phyloP scores from a whole-genome alignment of 1,284 basidiomycete genomes.

The Boletus nobilissimus region DNA sequence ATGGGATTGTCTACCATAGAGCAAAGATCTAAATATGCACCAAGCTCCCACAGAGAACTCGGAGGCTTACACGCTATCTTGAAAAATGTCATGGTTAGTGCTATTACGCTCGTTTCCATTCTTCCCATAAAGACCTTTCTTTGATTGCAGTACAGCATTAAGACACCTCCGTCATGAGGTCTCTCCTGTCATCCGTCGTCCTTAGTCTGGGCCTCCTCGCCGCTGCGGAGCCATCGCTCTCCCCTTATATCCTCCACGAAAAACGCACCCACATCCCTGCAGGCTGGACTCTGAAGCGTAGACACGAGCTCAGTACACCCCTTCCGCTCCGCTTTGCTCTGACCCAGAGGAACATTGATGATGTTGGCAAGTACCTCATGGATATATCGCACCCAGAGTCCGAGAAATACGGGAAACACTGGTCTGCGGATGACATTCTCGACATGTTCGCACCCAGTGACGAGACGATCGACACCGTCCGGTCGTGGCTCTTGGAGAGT shows the following conservation, averaged over 20 bases:
- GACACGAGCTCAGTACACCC: slow-evolving; percentile 36
- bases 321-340: slow-evolving; percentile 55
- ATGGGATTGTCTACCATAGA: not conserved
- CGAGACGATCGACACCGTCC: slow-evolving; percentile 50
- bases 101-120: too few species aligned
- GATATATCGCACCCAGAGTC: slow-evolving; percentile 58
- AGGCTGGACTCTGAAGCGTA: slow-evolving; percentile 48
- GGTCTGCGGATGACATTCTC: slow-evolving; percentile 50
- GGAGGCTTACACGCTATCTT: slow-evolving; percentile 20
- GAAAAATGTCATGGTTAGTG: slow-evolving; percentile 10
- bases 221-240: slow-evolving; percentile 24
- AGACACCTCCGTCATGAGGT: slow-evolving; percentile 24
- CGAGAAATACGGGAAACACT: slow-evolving; percentile 56
- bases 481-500: slow-evolving; percentile 51
- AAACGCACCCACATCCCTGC: slow-evolving; percentile 44
- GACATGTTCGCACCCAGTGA: slow-evolving; percentile 53
- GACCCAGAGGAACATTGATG: slow-evolving; percentile 53
- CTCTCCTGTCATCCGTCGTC: slow-evolving; percentile 30
- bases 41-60: slow-evolving; percentile 16
- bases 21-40: slow-evolving; percentile 4
- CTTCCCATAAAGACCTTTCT: slow-evolving; percentile 27
- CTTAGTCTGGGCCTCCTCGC: slow-evolving; percentile 33
- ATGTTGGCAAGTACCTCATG: slow-evolving; percentile 51
- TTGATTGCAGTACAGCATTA: not conserved
- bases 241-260: slow-evolving; percentile 45